Evolutionary conservation across 2,329 filamentous ascomycete species (phyloP).

Genomic region (Eurotiales sp.): DNA sequence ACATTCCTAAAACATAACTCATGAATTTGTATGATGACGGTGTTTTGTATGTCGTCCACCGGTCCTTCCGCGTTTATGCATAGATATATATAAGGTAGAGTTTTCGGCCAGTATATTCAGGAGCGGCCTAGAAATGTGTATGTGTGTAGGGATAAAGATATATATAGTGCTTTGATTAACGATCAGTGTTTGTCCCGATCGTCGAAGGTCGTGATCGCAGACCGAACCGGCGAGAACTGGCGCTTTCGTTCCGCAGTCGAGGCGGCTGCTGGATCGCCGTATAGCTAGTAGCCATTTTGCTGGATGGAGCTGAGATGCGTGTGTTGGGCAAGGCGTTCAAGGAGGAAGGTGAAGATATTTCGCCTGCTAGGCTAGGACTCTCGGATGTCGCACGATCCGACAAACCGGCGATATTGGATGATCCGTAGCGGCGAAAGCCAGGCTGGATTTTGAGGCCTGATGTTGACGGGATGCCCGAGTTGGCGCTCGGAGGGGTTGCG

Average conservation of each 20-base stretch:
- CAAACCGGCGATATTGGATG: constrained; percentile 21
- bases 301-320: constrained; percentile 31
- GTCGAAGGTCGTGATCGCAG: constrained; percentile 25
- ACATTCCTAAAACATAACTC: neutral
- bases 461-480: constrained; percentile 32
- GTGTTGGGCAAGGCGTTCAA: constrained; percentile 27
- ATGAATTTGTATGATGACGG: neutral
- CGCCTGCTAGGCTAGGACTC: constrained; percentile 16
- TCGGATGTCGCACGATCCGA: constrained; percentile 21
- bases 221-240: constrained; percentile 33
- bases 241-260: constrained; percentile 28
- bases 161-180: too few relatives aligned
- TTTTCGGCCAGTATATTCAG: neutral
- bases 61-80: neutral
- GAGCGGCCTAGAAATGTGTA: neutral
- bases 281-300: constrained; percentile 34
- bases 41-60: neutral
- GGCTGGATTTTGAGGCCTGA: constrained; percentile 39
- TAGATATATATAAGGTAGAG: neutral
- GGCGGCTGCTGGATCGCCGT: constrained; percentile 37
- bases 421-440: constrained; percentile 38
- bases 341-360: constrained; percentile 15
- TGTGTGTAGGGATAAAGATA: too few relatives aligned
- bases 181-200: constrained; percentile 11
- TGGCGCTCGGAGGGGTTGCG: constrained; percentile 24